These are phyloP conservation scores for Pulveroboletus sp. DNA, from an alignment of 768 basidiomycete species.

Conservation along the genomic window DNA sequence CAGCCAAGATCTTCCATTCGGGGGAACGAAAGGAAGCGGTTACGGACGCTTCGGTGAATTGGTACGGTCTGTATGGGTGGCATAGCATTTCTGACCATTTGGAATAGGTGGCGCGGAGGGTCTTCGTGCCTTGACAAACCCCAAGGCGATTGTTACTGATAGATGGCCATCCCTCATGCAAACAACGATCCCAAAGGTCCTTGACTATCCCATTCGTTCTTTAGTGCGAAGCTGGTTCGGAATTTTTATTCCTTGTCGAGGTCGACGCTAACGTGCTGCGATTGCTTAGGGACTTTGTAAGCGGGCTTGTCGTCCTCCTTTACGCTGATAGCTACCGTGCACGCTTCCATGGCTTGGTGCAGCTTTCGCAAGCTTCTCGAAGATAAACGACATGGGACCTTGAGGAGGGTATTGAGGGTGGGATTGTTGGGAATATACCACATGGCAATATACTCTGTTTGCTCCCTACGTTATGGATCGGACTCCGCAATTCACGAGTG, in stretches of 20 bases:
- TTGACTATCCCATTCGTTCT: conserved; percentile 85
- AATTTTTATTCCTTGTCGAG: not conserved
- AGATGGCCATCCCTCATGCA: conserved; percentile 80
- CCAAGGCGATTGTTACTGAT: conserved; percentile 85
- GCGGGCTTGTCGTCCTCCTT: conserved; percentile 44
- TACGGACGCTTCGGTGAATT: conserved; percentile 86
- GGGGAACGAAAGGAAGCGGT: conserved; percentile 86
- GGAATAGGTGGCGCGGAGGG: conserved; percentile 85
- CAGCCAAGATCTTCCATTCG: conserved; percentile 92
- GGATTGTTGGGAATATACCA: conserved; percentile 14
- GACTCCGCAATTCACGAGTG: not conserved
- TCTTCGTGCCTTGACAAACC: conserved; percentile 78
- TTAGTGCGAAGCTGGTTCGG: conserved; percentile 70
- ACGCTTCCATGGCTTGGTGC: conserved; percentile 38
- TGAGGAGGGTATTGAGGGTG: not conserved
- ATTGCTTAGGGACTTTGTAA: conserved; percentile 46
- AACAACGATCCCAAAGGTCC: conserved; percentile 77
- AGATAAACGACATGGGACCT: conserved; percentile 13
- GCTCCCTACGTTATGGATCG: conserved; percentile 8
- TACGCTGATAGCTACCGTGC: conserved; percentile 48
- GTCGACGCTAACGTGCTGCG: not conserved
- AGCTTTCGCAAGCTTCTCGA: conserved; percentile 37
- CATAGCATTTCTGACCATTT: conserved; percentile 7
- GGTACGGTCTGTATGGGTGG: not conserved
- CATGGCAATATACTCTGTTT: conserved; percentile 15